Percentiles rank a stretch among this genome's conserved stretches.
phyloP scores from a whole-genome alignment of 2,329 filamentous ascomycete genomes.

The Penicillium sp. region DNA sequence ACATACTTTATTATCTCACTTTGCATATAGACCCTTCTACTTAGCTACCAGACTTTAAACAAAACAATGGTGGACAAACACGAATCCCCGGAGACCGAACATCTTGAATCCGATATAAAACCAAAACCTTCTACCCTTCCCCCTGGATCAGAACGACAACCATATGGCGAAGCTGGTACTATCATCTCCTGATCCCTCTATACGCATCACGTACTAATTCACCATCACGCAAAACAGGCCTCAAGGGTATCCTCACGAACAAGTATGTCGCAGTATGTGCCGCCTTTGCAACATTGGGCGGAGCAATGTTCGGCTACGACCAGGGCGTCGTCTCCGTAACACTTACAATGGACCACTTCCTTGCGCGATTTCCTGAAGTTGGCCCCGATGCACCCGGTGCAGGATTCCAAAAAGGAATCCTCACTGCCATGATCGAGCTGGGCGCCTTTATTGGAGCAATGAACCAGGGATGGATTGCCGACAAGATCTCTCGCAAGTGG shows the following conservation, averaged over 20 bases:
- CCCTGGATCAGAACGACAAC: not conserved
- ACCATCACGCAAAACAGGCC: constrained; percentile 22
- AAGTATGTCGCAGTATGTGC: constrained; percentile 45
- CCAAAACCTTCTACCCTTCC: not conserved
- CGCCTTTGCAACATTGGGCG: constrained; percentile 42
- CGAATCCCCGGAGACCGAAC: not conserved
- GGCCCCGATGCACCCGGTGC: constrained; percentile 30
- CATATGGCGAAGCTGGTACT: constrained; percentile 1
- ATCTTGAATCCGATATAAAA: not conserved
- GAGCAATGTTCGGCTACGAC: constrained; percentile 44
- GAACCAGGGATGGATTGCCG: constrained; percentile 43
- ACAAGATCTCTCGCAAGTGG: constrained; percentile 45
- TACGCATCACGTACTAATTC: not conserved
- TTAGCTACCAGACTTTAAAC: no score
- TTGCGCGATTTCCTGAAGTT: constrained; percentile 38
- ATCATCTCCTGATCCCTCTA: no score
- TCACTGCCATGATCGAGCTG: constrained; percentile 48
- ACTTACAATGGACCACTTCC: constrained; percentile 45
- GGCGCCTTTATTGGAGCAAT: constrained; percentile 41
- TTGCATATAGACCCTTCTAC: not conserved
- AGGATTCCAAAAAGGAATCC: constrained; percentile 34
- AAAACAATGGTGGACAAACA: constrained; percentile 1
- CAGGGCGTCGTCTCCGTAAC: constrained; percentile 38
- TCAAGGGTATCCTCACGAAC: constrained; percentile 40
- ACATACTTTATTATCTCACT: not conserved